Evolutionary conservation across 495 filamentous ascomycete species (phyloP).

Genomic region (Hyphodiscus hymeniophilus): DNA sequence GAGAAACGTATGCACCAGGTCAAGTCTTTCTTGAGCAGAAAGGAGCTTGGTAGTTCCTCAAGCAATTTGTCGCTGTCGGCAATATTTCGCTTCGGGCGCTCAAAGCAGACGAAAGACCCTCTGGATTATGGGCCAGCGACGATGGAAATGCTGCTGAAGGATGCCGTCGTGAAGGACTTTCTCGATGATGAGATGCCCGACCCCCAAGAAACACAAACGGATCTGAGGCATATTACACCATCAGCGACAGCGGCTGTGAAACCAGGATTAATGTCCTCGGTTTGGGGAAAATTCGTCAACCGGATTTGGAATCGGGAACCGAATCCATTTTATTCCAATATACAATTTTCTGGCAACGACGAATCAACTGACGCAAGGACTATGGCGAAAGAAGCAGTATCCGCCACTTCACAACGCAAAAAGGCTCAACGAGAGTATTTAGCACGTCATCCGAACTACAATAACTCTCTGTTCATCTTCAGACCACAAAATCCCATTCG

Average conservation of each 20-base stretch:
- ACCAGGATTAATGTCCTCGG: slow-evolving; percentile 43
- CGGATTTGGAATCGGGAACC: slow-evolving; percentile 59
- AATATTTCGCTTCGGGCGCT: slow-evolving; percentile 74
- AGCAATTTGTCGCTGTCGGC: slow-evolving; percentile 79
- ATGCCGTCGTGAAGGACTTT: slow-evolving; percentile 89
- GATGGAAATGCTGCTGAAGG: slow-evolving; percentile 91
- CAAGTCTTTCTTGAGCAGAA: slow-evolving; percentile 83
- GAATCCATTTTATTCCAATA: slow-evolving; percentile 89
- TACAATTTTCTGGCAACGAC: slow-evolving; percentile 59
- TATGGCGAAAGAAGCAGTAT: slow-evolving; percentile 84
- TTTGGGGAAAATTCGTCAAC: slow-evolving; percentile 47
- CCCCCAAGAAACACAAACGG: slow-evolving; percentile 29
- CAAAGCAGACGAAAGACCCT: slow-evolving; percentile 62
- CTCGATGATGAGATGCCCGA: slow-evolving; percentile 58
- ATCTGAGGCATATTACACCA: slow-evolving; percentile 25
- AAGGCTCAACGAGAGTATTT: slow-evolving; percentile 87
- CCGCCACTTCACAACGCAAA: slow-evolving; percentile 72
- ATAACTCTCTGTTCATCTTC: slow-evolving; percentile 87
- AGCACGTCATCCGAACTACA: slow-evolving; percentile 79
- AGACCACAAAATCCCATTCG: slow-evolving; percentile 66
- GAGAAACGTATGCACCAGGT: slow-evolving; percentile 96
- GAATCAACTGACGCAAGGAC: slow-evolving; percentile 74
- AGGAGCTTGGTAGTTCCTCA: slow-evolving; percentile 60
- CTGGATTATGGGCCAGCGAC: slow-evolving; percentile 81
- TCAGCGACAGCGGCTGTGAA: slow-evolving; percentile 27